Base-by-base conservation (phyloP, 768 basidiomycete genomes). In the Amanita muscaria region DNA sequence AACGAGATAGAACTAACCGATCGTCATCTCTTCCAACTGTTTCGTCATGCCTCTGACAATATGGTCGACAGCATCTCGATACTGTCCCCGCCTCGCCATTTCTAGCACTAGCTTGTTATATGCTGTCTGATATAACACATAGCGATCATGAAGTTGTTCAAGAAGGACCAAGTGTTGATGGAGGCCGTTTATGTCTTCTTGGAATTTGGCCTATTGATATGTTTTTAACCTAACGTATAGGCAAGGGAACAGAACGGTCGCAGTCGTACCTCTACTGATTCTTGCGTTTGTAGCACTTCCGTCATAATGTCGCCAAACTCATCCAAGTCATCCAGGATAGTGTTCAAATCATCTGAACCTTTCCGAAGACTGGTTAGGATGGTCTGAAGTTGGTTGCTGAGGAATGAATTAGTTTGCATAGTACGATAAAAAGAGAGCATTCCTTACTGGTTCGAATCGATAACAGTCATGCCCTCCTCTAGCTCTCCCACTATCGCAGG, bases 221-320 rank as follows among this genome's bases (percentile, higher is more conserved):
- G n/a, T n/a, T n/a, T n/a, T n/a, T n/a, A n/a, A n/a, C n/a, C n/a
- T n/a, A 30, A 29, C 19, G 36, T 25, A 27, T 11, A 19, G n/a
- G n/a, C n/a, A n/a, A n/a, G n/a, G n/a, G n/a, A n/a, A n/a, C n/a
- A n/a, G n/a, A n/a, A n/a, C n/a, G n/a, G n/a, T n/a, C n/a, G n/a
- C n/a, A n/a, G n/a, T n/a, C 63, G 14, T 39, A 84, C 85, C 72
- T 89, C 83, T 5, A 86, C 74, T 5, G 62, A 60, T 42, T 83
- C 74, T 56, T 88, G 85, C 11, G 70, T 74, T 33, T 73, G 69
- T 4, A 90, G 59, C 82, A 90, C 87, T 42, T 82, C 80, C 0
- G 68, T 66, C 80, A 90, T 87, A 41, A 88, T 84, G 15, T 83
- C 79, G 1, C 80, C 88, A 3, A 90, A 69, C 51, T 83, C 79